Evolutionary conservation across 176 grass and related monocot species (phyloP), one percentile per base, ranked within the genome.

Genomic region (Dendrocalamus sinicus): DNA sequence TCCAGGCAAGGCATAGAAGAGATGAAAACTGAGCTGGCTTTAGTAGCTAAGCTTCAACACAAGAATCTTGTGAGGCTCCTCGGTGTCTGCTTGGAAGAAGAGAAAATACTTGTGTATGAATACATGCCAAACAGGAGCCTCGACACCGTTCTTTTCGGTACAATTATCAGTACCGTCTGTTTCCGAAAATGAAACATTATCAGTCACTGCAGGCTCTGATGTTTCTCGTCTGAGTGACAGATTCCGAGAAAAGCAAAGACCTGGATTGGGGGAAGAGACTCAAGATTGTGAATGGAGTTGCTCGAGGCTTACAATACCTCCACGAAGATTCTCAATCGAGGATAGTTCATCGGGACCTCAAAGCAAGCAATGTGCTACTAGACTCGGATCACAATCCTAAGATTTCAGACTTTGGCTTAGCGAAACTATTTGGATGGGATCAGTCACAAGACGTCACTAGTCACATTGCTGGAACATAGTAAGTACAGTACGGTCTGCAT

Each of bases 131-230:
- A 92, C 30, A 87, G 63, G 73, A 92, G 87, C 76, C 87, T 92
- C 5, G 91, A 92, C 80, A 92, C 61, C 54, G 12, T 92, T 73
- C 70, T 92, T 35, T 92, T 89, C 6, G 91, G 91, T 92, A 74
- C 4, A 3, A 24, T n/a, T n/a, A n/a, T n/a, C n/a, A n/a, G n/a
- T n/a, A n/a, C n/a, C n/a, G n/a, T n/a, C n/a, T n/a, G n/a, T n/a
- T 39, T 57, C 12, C 0, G 7, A 77, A 14, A 83, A 7, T 0
- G 12, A 20, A 24, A 4, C 23, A 55, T 9, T 76, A 9, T 20
- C 61, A 28, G 2, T 20, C 48, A 9, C 61, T 43, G 5, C 1
- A 37, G 9, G 14, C 23, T 50, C 24, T 66, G 60, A 66, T 67
- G 57, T 79, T 79, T 37, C 0, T 35, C 35, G 66, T 81, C 59